These are phyloP conservation scores for Urtica urens DNA, from an alignment of 306 rosid species.

Conservation along the genomic window DNA sequence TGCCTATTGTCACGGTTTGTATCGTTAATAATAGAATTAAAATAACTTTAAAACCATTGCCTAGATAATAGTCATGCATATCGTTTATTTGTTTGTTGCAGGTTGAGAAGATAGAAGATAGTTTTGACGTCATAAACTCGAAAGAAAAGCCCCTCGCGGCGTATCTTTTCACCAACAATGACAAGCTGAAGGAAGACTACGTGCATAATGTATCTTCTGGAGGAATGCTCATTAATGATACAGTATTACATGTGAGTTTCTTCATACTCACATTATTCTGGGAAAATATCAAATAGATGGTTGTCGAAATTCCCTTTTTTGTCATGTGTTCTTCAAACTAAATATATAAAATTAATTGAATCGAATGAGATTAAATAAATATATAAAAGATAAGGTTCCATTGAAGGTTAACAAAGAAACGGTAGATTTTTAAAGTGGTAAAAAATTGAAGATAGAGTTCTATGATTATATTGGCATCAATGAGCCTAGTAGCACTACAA, in stretches of 20 bases:
- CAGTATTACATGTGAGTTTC: slow-evolving; percentile 43
- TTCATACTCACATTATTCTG: not conserved
- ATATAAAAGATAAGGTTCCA: too few species aligned
- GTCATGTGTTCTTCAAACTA: too few species aligned
- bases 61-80: too few species aligned
- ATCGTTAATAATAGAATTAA: not conserved
- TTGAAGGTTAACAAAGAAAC: too few species aligned
- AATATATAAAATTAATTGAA: too few species aligned
- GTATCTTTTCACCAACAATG: slow-evolving; percentile 63
- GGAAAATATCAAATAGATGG: too few species aligned
- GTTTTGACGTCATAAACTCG: slow-evolving; percentile 51
- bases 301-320: too few species aligned
- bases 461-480: too few species aligned
- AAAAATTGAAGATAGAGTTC: too few species aligned
- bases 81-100: slow-evolving; percentile 12
- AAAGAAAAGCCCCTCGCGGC: slow-evolving; percentile 74
- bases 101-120: slow-evolving; percentile 58
- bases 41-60: not conserved
- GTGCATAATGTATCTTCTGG: slow-evolving; percentile 71
- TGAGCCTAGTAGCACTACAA: too few species aligned
- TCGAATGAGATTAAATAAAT: too few species aligned
- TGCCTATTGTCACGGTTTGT: slow-evolving; percentile 69
- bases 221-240: slow-evolving; percentile 78
- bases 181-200: slow-evolving; percentile 52
- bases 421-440: too few species aligned